phyloP scores from a whole-genome alignment of 1,284 basidiomycete genomes.

The Rhodotorula mucilaginosa region DNA sequence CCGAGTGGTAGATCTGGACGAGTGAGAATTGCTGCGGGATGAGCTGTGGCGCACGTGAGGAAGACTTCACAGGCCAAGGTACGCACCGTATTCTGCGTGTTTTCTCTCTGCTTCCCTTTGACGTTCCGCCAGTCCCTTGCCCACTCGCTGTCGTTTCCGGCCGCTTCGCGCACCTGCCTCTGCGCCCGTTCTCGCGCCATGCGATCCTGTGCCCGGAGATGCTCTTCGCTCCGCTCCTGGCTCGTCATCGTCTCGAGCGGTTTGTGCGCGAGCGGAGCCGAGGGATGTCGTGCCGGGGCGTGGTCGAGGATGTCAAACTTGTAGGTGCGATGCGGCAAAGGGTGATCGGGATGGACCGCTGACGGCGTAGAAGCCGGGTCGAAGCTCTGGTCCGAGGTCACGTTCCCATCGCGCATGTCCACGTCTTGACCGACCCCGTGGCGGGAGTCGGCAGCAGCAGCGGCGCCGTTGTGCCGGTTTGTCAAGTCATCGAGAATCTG shows the following conservation, averaged over 20 bases:
- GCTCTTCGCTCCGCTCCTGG: background rate
- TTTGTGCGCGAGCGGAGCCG: background rate
- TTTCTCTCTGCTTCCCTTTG: conserved; percentile 1
- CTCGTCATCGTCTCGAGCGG: background rate
- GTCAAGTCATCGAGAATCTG: no score
- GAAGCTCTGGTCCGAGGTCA: no score
- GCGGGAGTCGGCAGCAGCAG: no score
- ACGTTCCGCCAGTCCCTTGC: conserved; percentile 2
- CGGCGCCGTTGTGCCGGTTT: no score
- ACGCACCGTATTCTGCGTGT: background rate
- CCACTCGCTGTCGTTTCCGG: background rate
- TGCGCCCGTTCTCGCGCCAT: background rate
- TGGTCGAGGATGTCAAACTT: conserved; percentile 15
- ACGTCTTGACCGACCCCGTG: no score
- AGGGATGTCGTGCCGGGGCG: conserved; percentile 12
- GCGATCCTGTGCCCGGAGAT: background rate
- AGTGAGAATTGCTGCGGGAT: background rate
- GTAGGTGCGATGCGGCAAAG: background rate
- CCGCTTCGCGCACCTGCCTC: background rate
- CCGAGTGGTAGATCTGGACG: conserved; percentile 1
- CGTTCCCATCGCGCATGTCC: no score
- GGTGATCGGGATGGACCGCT: conserved; percentile 2
- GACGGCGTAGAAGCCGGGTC: background rate
- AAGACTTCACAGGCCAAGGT: no score
- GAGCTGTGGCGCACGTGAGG: no score